Conservation (phyloP, 192 early-diverging fungal species). For the Thamnidium elegans region DNA sequence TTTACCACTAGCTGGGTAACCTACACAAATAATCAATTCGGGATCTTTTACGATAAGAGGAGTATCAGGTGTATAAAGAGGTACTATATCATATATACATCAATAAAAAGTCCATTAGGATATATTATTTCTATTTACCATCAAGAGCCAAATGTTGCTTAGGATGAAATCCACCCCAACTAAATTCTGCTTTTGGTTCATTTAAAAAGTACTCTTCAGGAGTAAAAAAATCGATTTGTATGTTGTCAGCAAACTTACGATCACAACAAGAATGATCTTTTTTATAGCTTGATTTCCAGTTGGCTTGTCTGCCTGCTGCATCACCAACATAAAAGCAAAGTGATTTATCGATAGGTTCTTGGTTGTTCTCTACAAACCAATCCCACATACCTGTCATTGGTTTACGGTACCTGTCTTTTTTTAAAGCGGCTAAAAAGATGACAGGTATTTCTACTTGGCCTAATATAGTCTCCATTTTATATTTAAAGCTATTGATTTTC, state of each 20-base stretch:
- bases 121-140: slow-evolving; percentile 8
- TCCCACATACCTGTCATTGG: slow-evolving; percentile 74
- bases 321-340: slow-evolving; percentile 88
- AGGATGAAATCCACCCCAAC: slow-evolving; percentile 50
- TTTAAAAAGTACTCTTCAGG: slow-evolving; percentile 78
- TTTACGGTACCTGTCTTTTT: slow-evolving; percentile 70
- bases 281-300: slow-evolving; percentile 55
- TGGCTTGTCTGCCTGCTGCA: slow-evolving; percentile 77
- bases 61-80: slow-evolving; percentile 1
- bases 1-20: slow-evolving; percentile 85
- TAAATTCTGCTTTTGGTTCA: slow-evolving; percentile 41
- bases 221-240: slow-evolving; percentile 69
- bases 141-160: slow-evolving; percentile 19
- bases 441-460: slow-evolving; percentile 55
- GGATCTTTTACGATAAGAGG: slow-evolving; percentile 17
- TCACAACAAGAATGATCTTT: slow-evolving; percentile 87
- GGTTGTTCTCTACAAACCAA: slow-evolving; percentile 30
- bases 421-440: slow-evolving; percentile 66
- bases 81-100: slow-evolving; percentile 5
- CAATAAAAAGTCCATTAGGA: not conserved
- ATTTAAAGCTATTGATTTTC: slow-evolving; percentile 47
- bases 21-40: slow-evolving; percentile 77
- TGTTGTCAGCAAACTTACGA: slow-evolving; percentile 79
- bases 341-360: not conserved
- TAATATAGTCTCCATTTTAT: slow-evolving; percentile 42